These are phyloP conservation scores for Ogataea siamensis DNA, from an alignment of 805 yeast genomes.

Conservation along the genomic window DNA sequence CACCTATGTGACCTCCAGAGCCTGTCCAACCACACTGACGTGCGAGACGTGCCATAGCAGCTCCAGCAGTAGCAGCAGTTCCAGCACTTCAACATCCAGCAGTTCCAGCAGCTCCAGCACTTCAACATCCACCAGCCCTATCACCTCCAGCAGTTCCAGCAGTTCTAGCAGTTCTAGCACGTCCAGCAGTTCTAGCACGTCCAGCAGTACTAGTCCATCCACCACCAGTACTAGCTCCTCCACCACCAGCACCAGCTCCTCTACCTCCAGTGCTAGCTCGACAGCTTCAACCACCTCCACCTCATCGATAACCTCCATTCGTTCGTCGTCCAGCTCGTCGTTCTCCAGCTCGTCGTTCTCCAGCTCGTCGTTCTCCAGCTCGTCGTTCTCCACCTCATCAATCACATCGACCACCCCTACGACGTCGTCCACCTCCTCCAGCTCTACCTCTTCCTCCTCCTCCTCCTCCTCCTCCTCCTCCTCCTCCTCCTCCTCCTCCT, in stretches of 20 bases:
- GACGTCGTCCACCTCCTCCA: conserved; percentile 17
- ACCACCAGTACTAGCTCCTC: conserved; percentile 8
- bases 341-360: too few species aligned
- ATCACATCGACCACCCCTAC: conserved; percentile 19
- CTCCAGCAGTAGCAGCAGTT: neutral
- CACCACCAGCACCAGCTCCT: conserved; percentile 9
- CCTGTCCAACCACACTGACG: conserved; percentile 9
- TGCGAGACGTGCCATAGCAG: conserved; percentile 6
- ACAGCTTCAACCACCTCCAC: conserved; percentile 13
- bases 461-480: neutral
- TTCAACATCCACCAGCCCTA: conserved; percentile 2
- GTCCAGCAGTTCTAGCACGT: conserved; percentile 4
- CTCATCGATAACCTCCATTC: too few species aligned
- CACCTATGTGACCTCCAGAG: conserved; percentile 8
- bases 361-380: too few species aligned
- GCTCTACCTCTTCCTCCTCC: conserved; percentile 14
- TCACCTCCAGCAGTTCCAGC: conserved; percentile 3
- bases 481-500: conserved; percentile 7
- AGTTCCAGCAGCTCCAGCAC: conserved; percentile 4
- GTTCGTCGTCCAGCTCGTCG: too few species aligned
- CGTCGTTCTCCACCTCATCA: conserved; percentile 18
- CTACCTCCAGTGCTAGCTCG: conserved; percentile 18
- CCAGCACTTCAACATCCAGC: conserved; percentile 6
- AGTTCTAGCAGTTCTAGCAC: conserved; percentile 1
- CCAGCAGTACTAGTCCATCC: too few species aligned